phyloP scores from a whole-genome alignment of 805 yeast species.

The Pichia gijzeniarum region DNA sequence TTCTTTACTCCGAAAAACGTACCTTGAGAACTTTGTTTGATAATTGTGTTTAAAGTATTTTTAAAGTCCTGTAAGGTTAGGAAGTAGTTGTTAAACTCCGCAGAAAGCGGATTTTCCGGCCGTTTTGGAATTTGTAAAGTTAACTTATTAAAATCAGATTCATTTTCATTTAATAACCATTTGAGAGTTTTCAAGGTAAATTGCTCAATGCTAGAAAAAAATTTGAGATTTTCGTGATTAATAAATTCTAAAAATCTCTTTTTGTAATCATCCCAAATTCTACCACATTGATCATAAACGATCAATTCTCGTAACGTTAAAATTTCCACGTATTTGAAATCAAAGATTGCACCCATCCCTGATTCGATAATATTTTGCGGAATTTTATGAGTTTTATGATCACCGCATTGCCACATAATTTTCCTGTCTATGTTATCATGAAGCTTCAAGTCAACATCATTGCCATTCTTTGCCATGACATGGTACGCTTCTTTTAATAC shows the following conservation, averaged over 20 bases:
- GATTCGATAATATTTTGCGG: constrained; percentile 22
- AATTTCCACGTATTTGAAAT: constrained; percentile 31
- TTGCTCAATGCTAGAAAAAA: constrained; percentile 32
- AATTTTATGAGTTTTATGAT: constrained; percentile 23
- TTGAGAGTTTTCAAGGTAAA: constrained; percentile 28
- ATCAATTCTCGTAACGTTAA: constrained; percentile 36
- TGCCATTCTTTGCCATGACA: constrained; percentile 15
- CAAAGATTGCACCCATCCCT: constrained; percentile 5
- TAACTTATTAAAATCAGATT: no score
- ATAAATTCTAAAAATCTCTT: constrained; percentile 12
- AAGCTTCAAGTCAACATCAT: constrained; percentile 28
- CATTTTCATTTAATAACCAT: constrained; percentile 5
- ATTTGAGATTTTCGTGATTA: constrained; percentile 2
- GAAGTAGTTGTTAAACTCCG: constrained; percentile 21
- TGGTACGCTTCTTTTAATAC: constrained; percentile 15
- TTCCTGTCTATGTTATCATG: constrained; percentile 57
- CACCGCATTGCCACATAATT: constrained; percentile 48
- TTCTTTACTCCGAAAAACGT: constrained; percentile 6
- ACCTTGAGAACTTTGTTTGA: neutral
- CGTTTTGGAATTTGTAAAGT: constrained; percentile 9
- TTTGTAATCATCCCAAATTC: constrained; percentile 21
- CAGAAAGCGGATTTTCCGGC: constrained; percentile 16
- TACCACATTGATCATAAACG: constrained; percentile 28
- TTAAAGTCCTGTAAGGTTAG: constrained; percentile 20
- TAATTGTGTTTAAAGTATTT: constrained; percentile 16